Evolutionary conservation across 1,139 yeast species (phyloP), one percentile per base, ranked within the genome.

Genomic region (Hemisphaericaspora lyxosophila): DNA sequence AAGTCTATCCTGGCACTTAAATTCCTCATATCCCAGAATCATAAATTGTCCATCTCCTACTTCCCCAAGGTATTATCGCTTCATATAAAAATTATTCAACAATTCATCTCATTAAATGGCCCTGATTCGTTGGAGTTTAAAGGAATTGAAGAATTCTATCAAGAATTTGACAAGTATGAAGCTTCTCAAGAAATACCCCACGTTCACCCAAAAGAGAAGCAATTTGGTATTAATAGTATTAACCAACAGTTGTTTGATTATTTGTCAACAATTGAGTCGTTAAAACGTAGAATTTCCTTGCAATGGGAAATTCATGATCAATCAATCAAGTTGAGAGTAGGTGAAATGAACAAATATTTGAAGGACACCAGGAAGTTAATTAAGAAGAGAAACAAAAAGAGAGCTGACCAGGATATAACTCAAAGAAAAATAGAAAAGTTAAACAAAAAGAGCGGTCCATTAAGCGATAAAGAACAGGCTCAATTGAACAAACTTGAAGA

Each of bases 331-430:
- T 42, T 54, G 2, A 57, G 69, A 44, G 57, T 73, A 20, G 53
- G 60, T 29, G 71, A 65, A 32, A 70, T 76, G 75, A 57, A 55
- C 26, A 54, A 51, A 3, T 59, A 67, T 35, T 50, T 77, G 38
- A 63, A 65, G 19, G 61, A 59, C 6, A 51, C 67, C 2, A 51
- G 68, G 42, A 71, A 69, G 45, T 50, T 75, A 27, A 59, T 77
- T 24, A 66, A 66, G 22, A 72, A 73, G 47, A 57, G 82, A 38
- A 60, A 64, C 40, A 68, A 66, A 41, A 64, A 70, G 51, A 67
- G 74, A 47, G 57, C 59, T 14, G 71, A 71, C 36, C 65, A 60
- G 39, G 73, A 68, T 41, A 64, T 71, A 25, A 51, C 58, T 25
- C 60, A 61, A 29, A 61, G 64, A 38, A 60, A 67, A 36, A 63